Conservation (phyloP, 1,284 basidiomycete species). For the Boletus semigastroideus region DNA sequence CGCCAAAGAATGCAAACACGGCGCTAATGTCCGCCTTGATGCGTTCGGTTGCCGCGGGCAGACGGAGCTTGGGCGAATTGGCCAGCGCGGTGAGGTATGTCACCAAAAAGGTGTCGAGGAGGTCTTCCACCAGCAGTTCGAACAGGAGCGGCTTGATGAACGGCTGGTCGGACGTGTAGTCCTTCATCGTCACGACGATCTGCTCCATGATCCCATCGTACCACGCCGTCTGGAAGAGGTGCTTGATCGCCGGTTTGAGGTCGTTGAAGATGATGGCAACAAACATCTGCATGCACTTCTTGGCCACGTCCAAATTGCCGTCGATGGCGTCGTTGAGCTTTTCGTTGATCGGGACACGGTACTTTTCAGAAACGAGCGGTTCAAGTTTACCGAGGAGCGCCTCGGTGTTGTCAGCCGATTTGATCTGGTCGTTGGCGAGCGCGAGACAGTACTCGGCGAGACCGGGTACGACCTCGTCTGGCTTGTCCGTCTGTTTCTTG, state of each 20-base stretch:
- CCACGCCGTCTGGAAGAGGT: conserved; percentile 85
- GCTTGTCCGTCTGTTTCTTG: conserved; percentile 85
- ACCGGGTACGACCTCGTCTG: conserved; percentile 86
- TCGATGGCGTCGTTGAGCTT: conserved; percentile 95
- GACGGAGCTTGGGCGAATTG: conserved; percentile 82
- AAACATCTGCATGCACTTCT: conserved; percentile 92
- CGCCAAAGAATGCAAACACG: conserved; percentile 80
- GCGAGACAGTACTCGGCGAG: conserved; percentile 97
- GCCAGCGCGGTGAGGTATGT: conserved; percentile 88
- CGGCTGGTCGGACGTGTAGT: conserved; percentile 90
- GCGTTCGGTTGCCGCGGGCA: conserved; percentile 81
- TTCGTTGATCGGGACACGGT: conserved; percentile 81
- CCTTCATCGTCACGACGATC: conserved; percentile 93
- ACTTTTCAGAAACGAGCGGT: conserved; percentile 91
- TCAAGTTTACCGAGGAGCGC: conserved; percentile 84
- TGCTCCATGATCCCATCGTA: conserved; percentile 85
- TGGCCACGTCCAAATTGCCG: conserved; percentile 96
- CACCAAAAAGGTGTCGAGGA: conserved; percentile 90
- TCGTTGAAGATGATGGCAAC: conserved; percentile 97
- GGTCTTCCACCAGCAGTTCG: conserved; percentile 90
- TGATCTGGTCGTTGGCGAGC: conserved; percentile 98
- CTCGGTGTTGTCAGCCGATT: conserved; percentile 93
- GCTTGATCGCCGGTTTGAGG: conserved; percentile 84
- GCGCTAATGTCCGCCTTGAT: conserved; percentile 83
- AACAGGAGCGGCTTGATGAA: conserved; percentile 91